A percentile compares a stretch with the other conserved stretches of the same genome.
Conservation (phyloP, 2,329 filamentous ascomycete genomes). For the Juglanconis juglandina region DNA sequence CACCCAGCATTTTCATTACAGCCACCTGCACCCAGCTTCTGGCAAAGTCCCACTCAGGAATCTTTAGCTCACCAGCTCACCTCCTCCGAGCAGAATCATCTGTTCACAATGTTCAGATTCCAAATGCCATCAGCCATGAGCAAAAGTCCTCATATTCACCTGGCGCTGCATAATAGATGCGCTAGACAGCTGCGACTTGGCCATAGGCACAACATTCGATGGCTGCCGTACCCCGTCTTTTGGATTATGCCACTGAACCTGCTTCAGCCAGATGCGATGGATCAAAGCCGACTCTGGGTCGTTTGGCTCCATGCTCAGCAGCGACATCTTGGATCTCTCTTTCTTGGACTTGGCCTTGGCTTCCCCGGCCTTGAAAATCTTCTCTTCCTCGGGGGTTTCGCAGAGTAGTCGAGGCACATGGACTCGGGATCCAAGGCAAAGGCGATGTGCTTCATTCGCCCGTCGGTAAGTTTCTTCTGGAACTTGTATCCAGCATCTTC, state of each 20-base stretch:
- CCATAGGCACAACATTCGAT: conserved; percentile 49
- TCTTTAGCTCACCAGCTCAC: no score
- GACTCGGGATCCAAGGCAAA: conserved; percentile 86
- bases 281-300: conserved; percentile 69
- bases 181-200: conserved; percentile 55
- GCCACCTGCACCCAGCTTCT: no score
- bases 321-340: conserved; percentile 55
- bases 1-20: no score
- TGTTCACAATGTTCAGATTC: no score
- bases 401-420: conserved; percentile 52
- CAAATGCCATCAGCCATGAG: no score
- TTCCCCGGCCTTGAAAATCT: conserved; percentile 61
- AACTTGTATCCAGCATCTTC: conserved; percentile 90
- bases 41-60: no score
- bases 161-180: conserved; percentile 73
- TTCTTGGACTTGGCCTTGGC: conserved; percentile 59
- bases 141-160: background rate
- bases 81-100: no score
- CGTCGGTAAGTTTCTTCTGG: conserved; percentile 91
- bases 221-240: conserved; percentile 30
- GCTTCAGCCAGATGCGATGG: conserved; percentile 69
- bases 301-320: conserved; percentile 66
- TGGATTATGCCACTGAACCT: conserved; percentile 56
- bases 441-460: conserved; percentile 81
- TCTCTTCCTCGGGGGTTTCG: conserved; percentile 63